Conservation (phyloP, 2,329 filamentous ascomycete genomes). For the Coniosporium tulheliwenetii region DNA sequence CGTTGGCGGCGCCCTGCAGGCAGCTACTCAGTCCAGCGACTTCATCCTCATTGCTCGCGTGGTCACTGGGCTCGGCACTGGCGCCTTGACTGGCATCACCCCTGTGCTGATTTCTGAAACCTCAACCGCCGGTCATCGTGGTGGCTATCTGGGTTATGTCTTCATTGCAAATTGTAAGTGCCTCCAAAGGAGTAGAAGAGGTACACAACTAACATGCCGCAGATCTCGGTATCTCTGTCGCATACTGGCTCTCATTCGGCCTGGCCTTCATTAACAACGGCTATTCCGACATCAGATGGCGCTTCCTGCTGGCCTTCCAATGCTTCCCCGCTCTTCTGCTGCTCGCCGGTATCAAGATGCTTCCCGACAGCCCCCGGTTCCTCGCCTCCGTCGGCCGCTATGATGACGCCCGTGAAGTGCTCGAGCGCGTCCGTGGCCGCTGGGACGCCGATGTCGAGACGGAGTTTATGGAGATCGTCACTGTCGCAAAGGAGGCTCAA, state of each 20-base stretch:
- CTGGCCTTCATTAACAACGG: slow-evolving; percentile 9
- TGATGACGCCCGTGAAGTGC: slow-evolving; percentile 16
- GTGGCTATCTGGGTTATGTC: slow-evolving; percentile 31
- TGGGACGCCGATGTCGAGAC: slow-evolving; percentile 12
- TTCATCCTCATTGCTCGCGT: slow-evolving; percentile 36
- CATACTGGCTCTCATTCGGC: slow-evolving; percentile 11
- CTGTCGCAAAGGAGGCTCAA: slow-evolving; percentile 13
- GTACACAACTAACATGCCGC: neutral
- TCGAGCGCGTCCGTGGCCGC: slow-evolving; percentile 14
- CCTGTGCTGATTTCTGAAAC: slow-evolving; percentile 34
- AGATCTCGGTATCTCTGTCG: slow-evolving; percentile 28
- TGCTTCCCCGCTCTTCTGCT: slow-evolving; percentile 26
- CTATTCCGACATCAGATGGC: slow-evolving; percentile 10
- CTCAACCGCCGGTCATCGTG: slow-evolving; percentile 29
- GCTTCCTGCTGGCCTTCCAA: slow-evolving; percentile 20
- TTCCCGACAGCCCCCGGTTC: slow-evolving; percentile 30
- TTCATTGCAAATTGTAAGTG: slow-evolving; percentile 32
- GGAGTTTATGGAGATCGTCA: slow-evolving; percentile 20
- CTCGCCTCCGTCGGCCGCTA: slow-evolving; percentile 10
- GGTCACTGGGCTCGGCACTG: slow-evolving; percentile 36
- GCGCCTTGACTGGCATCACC: slow-evolving; percentile 32
- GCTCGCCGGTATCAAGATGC: slow-evolving; percentile 20
- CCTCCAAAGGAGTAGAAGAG: too few species aligned
- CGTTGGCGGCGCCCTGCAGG: slow-evolving; percentile 33
- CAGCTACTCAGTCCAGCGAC: slow-evolving; percentile 26